phyloP scores from a whole-genome alignment of 148 eudicot species.

The Rhododendron mucronatum region DNA sequence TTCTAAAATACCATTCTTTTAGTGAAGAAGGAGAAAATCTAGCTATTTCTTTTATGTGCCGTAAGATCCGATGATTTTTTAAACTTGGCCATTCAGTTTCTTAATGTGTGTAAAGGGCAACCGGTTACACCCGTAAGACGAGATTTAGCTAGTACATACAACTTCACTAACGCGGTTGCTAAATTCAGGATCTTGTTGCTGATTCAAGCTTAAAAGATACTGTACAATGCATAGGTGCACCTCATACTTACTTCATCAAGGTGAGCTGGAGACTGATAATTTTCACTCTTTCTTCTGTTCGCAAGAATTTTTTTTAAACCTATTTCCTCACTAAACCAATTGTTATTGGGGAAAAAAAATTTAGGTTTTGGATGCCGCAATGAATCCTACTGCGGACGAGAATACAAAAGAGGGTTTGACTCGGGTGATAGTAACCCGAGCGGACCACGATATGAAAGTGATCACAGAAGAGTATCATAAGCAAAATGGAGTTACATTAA shows the following conservation, averaged over 20 bases:
- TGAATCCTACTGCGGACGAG: constrained; percentile 45
- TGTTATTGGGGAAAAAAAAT: neutral
- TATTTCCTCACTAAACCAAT: neutral
- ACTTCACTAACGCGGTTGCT: neutral
- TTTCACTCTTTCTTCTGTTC: neutral
- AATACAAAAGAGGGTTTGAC: constrained; percentile 55
- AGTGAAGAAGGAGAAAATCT: neutral
- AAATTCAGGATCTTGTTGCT: constrained; percentile 48
- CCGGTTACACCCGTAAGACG: neutral
- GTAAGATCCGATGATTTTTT: neutral
- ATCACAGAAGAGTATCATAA: constrained; percentile 42
- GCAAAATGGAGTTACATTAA: constrained; percentile 31
- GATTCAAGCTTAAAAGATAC: constrained; percentile 30
- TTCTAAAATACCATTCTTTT: neutral
- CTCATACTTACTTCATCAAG: constrained; percentile 56
- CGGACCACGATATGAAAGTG: constrained; percentile 27
- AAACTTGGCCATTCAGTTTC: no score
- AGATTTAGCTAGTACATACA: neutral
- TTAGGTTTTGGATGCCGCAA: constrained; percentile 54
- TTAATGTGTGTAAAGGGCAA: neutral
- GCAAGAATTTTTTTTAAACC: no score
- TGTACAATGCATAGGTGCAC: constrained; percentile 51
- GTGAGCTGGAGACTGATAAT: constrained; percentile 19
- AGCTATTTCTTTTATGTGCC: neutral
- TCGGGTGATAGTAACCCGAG: constrained; percentile 59